phyloP scores from a whole-genome alignment of 75 land plant species.

The Isoetes taiwanensis region DNA sequence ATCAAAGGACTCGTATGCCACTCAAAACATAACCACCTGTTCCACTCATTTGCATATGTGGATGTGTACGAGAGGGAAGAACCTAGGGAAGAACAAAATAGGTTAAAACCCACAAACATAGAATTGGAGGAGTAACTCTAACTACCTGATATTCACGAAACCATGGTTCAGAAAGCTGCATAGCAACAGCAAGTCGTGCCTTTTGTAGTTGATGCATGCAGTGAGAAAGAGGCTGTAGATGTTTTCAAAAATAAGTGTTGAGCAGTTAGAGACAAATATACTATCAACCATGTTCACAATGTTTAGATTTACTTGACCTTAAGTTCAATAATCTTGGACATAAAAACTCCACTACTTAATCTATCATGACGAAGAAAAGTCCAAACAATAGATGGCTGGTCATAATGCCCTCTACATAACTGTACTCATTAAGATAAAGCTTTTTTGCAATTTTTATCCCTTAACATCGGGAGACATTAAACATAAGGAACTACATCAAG shows the following conservation, averaged over 20 bases:
- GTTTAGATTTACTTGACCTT: neutral
- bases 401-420: too few species aligned
- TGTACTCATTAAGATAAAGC: too few species aligned
- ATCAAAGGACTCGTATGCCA: conserved; percentile 45
- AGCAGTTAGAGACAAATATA: too few species aligned
- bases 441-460: too few species aligned
- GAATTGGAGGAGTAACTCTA: neutral
- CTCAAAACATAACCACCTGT: conserved; percentile 79
- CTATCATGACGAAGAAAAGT: too few species aligned
- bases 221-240: conserved; percentile 71
- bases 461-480: too few species aligned
- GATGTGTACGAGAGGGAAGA: conserved; percentile 86
- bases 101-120: neutral
- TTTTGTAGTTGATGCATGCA: conserved; percentile 80
- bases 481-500: too few species aligned
- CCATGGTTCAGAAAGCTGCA: conserved; percentile 96
- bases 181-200: conserved; percentile 55
- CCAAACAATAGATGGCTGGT: too few species aligned
- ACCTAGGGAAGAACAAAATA: conserved; percentile 36
- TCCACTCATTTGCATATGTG: conserved; percentile 87
- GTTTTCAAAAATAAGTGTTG: conserved; percentile 3
- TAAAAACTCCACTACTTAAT: neutral
- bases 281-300: too few species aligned
- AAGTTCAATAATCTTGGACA: neutral
- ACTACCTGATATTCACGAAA: conserved; percentile 92